These are phyloP conservation scores for Boletus reticuloceps DNA, from an alignment of 768 basidiomycete genomes.

Conservation along the genomic window DNA sequence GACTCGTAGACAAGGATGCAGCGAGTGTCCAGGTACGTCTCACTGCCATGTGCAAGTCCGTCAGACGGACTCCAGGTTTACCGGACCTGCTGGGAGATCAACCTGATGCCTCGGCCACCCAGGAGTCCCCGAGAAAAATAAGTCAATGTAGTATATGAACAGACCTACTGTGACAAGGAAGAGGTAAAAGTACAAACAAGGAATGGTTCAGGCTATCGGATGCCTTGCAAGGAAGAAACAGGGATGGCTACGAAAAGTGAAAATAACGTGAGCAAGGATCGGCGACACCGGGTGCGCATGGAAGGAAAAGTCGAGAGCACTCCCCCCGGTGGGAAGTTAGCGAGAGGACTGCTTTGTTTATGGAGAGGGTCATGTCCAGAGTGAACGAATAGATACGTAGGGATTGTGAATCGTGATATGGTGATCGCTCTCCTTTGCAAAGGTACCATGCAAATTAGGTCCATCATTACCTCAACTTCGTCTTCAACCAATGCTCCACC, in stretches of 20 bases:
- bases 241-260: neutral
- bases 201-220: conserved; percentile 5
- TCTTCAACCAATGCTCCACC: conserved; percentile 14
- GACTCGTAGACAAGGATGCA: no score
- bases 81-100: no score
- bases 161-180: conserved; percentile 22
- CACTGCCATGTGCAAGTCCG: no score
- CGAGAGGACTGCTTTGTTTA: conserved; percentile 17
- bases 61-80: no score
- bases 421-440: conserved; percentile 21
- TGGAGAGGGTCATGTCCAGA: conserved; percentile 22
- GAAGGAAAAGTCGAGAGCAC: conserved; percentile 5
- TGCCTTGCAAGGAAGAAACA: neutral
- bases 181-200: conserved; percentile 1
- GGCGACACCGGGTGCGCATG: conserved; percentile 2
- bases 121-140: conserved; percentile 13
- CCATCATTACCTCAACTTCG: conserved; percentile 19
- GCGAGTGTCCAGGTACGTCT: no score
- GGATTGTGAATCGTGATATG: conserved; percentile 22
- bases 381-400: conserved; percentile 34
- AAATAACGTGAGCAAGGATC: conserved; percentile 1
- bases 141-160: conserved; percentile 23
- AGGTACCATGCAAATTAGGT: conserved; percentile 21
- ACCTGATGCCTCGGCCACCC: no score
- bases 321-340: conserved; percentile 9